A percentile compares a stretch with the other conserved stretches of the same genome.
Conservation (phyloP, 2,329 filamentous ascomycete genomes). For the Orbilia ellipsospora region DNA sequence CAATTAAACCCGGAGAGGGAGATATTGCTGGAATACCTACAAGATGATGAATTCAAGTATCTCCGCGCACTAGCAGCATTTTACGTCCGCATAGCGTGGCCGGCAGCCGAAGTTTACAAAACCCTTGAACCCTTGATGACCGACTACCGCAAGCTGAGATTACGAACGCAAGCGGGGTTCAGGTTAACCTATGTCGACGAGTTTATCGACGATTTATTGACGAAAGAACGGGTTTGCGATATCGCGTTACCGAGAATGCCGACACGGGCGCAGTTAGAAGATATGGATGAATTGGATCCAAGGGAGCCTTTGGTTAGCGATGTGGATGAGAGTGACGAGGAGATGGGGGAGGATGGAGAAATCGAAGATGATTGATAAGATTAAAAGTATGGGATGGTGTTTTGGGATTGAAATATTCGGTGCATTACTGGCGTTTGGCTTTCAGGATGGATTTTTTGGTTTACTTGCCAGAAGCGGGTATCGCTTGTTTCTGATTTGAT, state of each 20-base stretch:
- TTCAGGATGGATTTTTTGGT: not conserved
- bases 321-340: constrained; percentile 75
- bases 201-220: constrained; percentile 91
- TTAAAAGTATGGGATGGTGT: not conserved
- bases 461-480: constrained; percentile 21
- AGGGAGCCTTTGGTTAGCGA: constrained; percentile 79
- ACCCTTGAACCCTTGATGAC: constrained; percentile 83
- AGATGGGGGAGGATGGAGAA: constrained; percentile 61
- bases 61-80: constrained; percentile 88
- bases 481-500: constrained; percentile 15
- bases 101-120: constrained; percentile 81
- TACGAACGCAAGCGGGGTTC: constrained; percentile 79
- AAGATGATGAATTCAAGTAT: constrained; percentile 81
- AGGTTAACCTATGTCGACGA: constrained; percentile 84
- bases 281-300: constrained; percentile 86
- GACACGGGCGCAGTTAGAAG: constrained; percentile 82
- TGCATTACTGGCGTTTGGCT: constrained; percentile 35
- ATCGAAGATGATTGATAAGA: constrained; percentile 47
- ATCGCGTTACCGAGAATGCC: constrained; percentile 95
- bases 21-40: constrained; percentile 81
- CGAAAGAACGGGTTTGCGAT: constrained; percentile 87
- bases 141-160: constrained; percentile 84
- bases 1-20: constrained; percentile 84
- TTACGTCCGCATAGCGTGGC: constrained; percentile 89
- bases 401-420: not conserved